Percentiles rank a stretch among this genome's conserved stretches.
Conservation (phyloP, 257 asterid genomes). For the Fraxinus excelsior region DNA sequence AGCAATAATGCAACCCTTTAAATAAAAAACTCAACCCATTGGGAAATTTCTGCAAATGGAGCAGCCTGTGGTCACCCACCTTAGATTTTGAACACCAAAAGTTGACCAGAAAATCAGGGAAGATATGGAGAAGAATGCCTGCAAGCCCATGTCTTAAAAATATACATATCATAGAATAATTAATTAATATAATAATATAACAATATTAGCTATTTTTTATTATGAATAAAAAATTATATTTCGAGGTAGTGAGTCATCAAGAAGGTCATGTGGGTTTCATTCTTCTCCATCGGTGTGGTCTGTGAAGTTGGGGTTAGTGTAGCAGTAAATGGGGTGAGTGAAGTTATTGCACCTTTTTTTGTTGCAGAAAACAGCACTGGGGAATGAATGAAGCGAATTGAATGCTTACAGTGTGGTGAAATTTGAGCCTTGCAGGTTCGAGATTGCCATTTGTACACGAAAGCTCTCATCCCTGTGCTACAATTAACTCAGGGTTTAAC, state of each 20-base stretch:
- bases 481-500: not conserved
- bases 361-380: constrained; percentile 27
- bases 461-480: too few relatives aligned
- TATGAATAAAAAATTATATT: constrained; percentile 4
- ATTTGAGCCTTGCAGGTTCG: constrained; percentile 42
- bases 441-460: too few relatives aligned
- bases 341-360: constrained; percentile 30
- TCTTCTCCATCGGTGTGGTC: constrained; percentile 20
- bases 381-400: constrained; percentile 32
- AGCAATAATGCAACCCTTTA: constrained; percentile 9
- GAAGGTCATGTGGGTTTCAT: constrained; percentile 35
- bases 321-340: not conserved
- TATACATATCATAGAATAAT: not conserved
- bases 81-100: constrained; percentile 12
- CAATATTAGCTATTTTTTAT: not conserved
- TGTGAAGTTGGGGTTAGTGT: not conserved
- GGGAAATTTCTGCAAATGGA: constrained; percentile 3
- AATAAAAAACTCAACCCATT: constrained; percentile 35
- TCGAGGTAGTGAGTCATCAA: constrained; percentile 28
- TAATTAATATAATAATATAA: not conserved
- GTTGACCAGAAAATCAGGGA: constrained; percentile 41
- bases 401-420: constrained; percentile 44
- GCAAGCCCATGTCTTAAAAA: constrained; percentile 36
- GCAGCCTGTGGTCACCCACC: constrained; percentile 19
- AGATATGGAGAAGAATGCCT: constrained; percentile 34